These are phyloP conservation scores for Irpex sp. DNA, from an alignment of 1,284 basidiomycete genomes.

Conservation along the genomic window DNA sequence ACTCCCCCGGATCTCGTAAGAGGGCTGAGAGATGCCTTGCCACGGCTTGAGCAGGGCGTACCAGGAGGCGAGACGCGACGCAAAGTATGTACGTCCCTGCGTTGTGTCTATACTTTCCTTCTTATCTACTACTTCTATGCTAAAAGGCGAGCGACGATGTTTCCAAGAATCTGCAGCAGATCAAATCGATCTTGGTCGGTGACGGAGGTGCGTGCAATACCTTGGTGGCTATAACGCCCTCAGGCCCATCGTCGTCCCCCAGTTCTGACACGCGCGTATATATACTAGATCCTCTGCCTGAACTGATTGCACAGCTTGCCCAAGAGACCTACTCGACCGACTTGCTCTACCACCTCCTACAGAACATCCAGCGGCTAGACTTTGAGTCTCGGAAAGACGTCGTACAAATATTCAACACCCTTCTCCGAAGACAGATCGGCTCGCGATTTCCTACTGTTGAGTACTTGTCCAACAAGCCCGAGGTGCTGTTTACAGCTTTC, in stretches of 20 bases:
- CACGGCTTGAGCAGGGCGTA: conserved; percentile 69
- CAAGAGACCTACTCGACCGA: conserved; percentile 95
- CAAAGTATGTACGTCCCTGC: conserved; percentile 52
- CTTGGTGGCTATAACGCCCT: conserved; percentile 6
- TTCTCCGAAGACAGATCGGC: conserved; percentile 94
- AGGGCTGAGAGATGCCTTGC: conserved; percentile 75
- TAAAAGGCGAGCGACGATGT: conserved; percentile 84
- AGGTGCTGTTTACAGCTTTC: conserved; percentile 87
- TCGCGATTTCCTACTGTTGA: conserved; percentile 93
- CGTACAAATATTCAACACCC: conserved; percentile 93
- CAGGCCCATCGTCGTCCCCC: not conserved
- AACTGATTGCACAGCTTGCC: conserved; percentile 87
- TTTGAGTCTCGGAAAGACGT: conserved; percentile 98
- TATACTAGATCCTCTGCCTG: conserved; percentile 71
- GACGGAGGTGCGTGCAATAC: conserved; percentile 64
- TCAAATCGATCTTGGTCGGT: conserved; percentile 84
- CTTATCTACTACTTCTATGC: not conserved
- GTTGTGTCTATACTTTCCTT: not conserved
- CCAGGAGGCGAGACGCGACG: conserved; percentile 73
- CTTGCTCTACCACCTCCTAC: conserved; percentile 79
- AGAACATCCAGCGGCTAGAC: conserved; percentile 84
- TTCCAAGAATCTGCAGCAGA: conserved; percentile 84
- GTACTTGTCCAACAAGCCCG: conserved; percentile 81
- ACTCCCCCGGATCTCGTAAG: conserved; percentile 84
- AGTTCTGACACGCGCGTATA: not conserved